Evolutionary conservation across 1,284 basidiomycete species (phyloP).

Genomic region (Heliocybe sulcata): DNA sequence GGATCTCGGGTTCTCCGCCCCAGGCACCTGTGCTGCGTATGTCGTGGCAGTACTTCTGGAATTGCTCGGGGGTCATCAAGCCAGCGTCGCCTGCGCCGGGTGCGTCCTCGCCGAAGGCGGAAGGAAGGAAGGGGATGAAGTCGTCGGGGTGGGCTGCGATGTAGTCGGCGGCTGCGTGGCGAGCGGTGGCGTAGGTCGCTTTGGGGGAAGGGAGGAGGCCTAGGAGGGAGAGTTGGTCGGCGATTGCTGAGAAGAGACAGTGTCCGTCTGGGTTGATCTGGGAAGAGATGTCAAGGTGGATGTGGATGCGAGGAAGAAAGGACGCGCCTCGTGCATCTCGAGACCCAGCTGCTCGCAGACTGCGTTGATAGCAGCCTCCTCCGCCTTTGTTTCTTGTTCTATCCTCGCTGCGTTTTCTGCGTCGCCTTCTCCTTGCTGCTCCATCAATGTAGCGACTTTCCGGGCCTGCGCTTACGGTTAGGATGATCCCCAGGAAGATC

Average conservation of each 20-base stretch:
- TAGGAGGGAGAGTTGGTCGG: constrained; percentile 76
- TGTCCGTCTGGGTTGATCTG: constrained; percentile 94
- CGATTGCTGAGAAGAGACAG: constrained; percentile 90
- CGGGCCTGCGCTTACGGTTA: constrained; percentile 48
- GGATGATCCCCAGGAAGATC: constrained; percentile 3
- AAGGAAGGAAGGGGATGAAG: constrained; percentile 92
- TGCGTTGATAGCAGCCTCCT: constrained; percentile 61
- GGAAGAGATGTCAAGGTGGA: constrained; percentile 2
- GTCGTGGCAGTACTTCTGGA: constrained; percentile 71
- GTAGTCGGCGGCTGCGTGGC: constrained; percentile 74
- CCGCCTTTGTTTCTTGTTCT: constrained; percentile 64
- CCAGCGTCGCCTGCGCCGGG: constrained; percentile 61
- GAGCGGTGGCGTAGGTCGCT: constrained; percentile 53
- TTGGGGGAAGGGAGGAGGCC: constrained; percentile 48
- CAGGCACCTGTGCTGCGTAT: constrained; percentile 85
- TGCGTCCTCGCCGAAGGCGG: constrained; percentile 70
- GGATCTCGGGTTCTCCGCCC: constrained; percentile 98
- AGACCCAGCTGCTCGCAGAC: constrained; percentile 66
- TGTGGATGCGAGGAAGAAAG: neutral
- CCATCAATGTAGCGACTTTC: constrained; percentile 66
- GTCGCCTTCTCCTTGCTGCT: constrained; percentile 52
- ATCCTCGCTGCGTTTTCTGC: constrained; percentile 58
- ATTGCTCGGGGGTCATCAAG: constrained; percentile 67
- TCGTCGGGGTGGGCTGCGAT: constrained; percentile 84
- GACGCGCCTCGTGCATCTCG: constrained; percentile 63